Percentiles rank a stretch among this genome's conserved stretches.
Evolutionary conservation across 2,329 filamentous ascomycete genomes (phyloP).

Genomic region (Ophiostoma himal-ulmi): DNA sequence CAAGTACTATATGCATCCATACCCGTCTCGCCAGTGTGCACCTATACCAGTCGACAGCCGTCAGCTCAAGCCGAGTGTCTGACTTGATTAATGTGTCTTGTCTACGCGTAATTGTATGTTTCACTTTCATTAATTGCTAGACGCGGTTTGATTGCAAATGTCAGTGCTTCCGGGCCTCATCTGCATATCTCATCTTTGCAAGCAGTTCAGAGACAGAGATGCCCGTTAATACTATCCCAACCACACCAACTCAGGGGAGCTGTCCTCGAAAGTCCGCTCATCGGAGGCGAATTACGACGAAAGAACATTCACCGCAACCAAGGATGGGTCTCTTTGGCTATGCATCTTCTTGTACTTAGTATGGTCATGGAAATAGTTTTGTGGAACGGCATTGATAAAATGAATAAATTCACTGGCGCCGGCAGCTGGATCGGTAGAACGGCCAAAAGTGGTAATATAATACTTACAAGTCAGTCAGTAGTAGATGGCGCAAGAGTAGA

Average conservation of each 20-base stretch:
- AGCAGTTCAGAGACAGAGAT: too few species aligned
- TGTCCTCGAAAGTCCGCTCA: neutral
- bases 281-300: neutral
- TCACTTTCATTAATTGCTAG: neutral
- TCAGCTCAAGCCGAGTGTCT: neutral
- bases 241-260: neutral
- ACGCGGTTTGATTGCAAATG: neutral
- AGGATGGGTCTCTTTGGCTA: neutral
- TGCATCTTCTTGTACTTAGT: neutral
- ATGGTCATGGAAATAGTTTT: neutral
- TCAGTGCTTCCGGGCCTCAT: too few species aligned
- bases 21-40: neutral
- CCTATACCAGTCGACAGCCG: neutral
- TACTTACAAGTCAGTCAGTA: neutral
- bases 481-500: neutral
- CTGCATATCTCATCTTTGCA: neutral
- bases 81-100: neutral
- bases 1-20: too few species aligned
- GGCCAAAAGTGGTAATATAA: neutral
- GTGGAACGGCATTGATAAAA: constrained; percentile 1
- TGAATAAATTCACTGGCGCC: constrained; percentile 5
- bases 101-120: neutral
- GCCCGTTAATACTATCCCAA: too few species aligned
- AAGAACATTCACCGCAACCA: neutral
- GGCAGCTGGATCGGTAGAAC: neutral